Evolutionary conservation across 179 eudicot genomes (phyloP), one percentile per base, ranked within the genome.

Genomic region (Heliamphora pulchella): DNA sequence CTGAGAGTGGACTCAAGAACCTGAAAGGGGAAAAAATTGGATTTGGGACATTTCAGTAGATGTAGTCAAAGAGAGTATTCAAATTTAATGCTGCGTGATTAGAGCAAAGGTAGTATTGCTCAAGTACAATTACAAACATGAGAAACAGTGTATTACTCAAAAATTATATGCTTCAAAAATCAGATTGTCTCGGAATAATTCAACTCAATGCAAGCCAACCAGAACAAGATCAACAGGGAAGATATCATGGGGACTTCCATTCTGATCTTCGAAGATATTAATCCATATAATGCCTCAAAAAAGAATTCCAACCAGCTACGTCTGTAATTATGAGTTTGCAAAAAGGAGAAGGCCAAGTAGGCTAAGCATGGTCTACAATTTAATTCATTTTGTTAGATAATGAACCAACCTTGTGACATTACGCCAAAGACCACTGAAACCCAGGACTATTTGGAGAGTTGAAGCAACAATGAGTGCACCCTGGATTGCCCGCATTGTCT

Each of bases 391-490:
- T 0, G 10, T 0, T 5, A 75, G 68, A 70, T 78, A 73, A 54
- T 39, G 47, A 73, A 83, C 83, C 65, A 75, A 94, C 98, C 98
- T 91, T 31, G 91, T 87, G 74, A 94, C 98, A 84, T 93, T 95
- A 76, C 98, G 97, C 98, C 98, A 95, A 75, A 95, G 97, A 74
- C 98, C 98, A 86, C 98, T 95, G 85, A 95, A 93, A 80, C 98
- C 98, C 4, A 95, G 92, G 70, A 92, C 94, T 47, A 95, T 95
- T 74, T 95, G 98, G 86, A 93, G 90, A 39, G 90, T 84, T 39
- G 98, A 95, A 86, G 98, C 98, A 82, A 95, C 93, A 81, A 95
- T 93, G 62, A 93, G 86, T 14, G 98, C 98, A 82, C 98, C 98
- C 84, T 95, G 98, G 76, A 89, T 91, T 61, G 90, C 98, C 53